phyloP scores from a whole-genome alignment of 768 basidiomycete species.

The Pleurotus salmoneostramineus region DNA sequence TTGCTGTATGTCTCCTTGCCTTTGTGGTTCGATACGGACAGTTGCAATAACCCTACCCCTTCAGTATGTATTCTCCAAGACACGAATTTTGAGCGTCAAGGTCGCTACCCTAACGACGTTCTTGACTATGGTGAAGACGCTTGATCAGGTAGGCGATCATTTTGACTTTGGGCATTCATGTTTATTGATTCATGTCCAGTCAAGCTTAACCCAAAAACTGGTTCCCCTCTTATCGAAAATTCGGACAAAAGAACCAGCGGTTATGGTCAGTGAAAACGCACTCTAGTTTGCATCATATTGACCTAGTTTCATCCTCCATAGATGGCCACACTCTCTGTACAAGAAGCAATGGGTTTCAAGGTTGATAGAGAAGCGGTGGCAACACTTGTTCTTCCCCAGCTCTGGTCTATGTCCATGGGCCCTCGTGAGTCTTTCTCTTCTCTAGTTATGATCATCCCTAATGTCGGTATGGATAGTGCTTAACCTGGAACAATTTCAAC shows the following conservation, averaged over 20 bases:
- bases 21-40: background rate
- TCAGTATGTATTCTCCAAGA: slow-evolving; percentile 91
- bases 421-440: slow-evolving; percentile 54
- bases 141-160: slow-evolving; percentile 64
- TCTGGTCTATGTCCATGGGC: slow-evolving; percentile 98
- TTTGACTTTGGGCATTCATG: background rate
- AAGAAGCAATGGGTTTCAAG: slow-evolving; percentile 95
- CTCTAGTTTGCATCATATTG: background rate
- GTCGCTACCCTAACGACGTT: slow-evolving; percentile 85
- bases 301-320: slow-evolving; percentile 19
- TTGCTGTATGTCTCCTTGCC: slow-evolving; percentile 62
- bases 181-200: slow-evolving; percentile 30
- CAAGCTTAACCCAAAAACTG: slow-evolving; percentile 89
- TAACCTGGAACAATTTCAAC: slow-evolving; percentile 84
- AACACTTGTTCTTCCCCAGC: slow-evolving; percentile 81
- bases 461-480: slow-evolving; percentile 42
- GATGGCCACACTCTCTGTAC: slow-evolving; percentile 87
- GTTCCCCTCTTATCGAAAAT: slow-evolving; percentile 94
- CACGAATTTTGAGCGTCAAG: slow-evolving; percentile 85
- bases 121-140: slow-evolving; percentile 80
- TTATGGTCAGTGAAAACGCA: slow-evolving; percentile 59
- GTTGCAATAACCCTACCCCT: slow-evolving; percentile 7
- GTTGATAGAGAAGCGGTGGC: slow-evolving; percentile 92
- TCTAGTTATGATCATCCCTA: background rate
- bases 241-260: slow-evolving; percentile 92